phyloP scores from a whole-genome alignment of 495 filamentous ascomycete genomes.

The Cercophora samala region DNA sequence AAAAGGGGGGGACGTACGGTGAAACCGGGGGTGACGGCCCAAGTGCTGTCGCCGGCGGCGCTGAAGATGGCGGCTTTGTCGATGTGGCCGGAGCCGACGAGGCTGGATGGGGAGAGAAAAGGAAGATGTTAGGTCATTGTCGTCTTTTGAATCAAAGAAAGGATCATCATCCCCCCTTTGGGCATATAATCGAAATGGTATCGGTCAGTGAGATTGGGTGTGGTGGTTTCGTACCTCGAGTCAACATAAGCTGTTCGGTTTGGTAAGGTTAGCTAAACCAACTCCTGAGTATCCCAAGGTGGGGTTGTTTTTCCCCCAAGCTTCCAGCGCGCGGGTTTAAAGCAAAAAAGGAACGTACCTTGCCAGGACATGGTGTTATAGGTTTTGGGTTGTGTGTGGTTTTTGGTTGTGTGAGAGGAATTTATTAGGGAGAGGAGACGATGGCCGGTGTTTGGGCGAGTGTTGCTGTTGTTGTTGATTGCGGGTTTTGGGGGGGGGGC shows the following conservation, averaged over 20 bases:
- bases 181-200: too few species aligned
- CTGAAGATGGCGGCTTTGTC: constrained; percentile 87
- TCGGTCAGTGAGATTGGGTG: too few species aligned
- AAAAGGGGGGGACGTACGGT: constrained; percentile 51
- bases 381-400: constrained; percentile 26
- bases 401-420: constrained; percentile 13
- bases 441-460: not conserved
- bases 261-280: constrained; percentile 33
- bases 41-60: constrained; percentile 72
- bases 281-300: constrained; percentile 28
- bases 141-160: too few species aligned
- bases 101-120: constrained; percentile 46
- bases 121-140: not conserved
- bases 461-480: constrained; percentile 12
- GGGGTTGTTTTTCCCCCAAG: constrained; percentile 29
- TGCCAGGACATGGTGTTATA: constrained; percentile 53
- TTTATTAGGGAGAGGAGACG: constrained; percentile 5
- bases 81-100: constrained; percentile 78
- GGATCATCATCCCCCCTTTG: too few species aligned
- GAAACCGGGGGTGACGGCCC: constrained; percentile 72
- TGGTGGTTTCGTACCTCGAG: constrained; percentile 39
- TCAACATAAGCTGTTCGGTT: constrained; percentile 48
- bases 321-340: not conserved
- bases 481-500: constrained; percentile 5
- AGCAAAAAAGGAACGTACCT: constrained; percentile 39